A percentile compares a stretch with the other conserved stretches of the same genome.
phyloP scores from a whole-genome alignment of 306 rosid species.

The Prunus campanulata region DNA sequence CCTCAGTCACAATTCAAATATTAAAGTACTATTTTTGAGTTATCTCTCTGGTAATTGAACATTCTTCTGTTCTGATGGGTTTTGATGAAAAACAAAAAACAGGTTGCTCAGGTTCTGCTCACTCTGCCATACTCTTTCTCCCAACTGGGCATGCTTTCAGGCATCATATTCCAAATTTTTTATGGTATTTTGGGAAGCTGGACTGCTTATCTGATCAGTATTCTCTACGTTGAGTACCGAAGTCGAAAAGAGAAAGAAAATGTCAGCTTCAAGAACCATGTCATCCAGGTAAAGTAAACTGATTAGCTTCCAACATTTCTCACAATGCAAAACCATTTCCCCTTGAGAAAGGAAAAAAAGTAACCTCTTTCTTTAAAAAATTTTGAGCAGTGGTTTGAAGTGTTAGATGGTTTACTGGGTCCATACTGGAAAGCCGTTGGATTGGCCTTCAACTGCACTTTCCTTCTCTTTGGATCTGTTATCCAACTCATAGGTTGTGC shows the following conservation, averaged over 20 bases:
- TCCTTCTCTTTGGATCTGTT: slow-evolving; percentile 90
- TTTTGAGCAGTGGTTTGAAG: slow-evolving; percentile 82
- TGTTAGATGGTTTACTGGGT: slow-evolving; percentile 86
- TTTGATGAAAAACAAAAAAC: slow-evolving; percentile 18
- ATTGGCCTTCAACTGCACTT: slow-evolving; percentile 90
- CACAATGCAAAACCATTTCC: background rate
- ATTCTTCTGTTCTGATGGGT: background rate
- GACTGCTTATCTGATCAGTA: slow-evolving; percentile 92
- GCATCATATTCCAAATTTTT: slow-evolving; percentile 70
- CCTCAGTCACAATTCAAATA: slow-evolving; percentile 5
- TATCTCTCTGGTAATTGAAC: background rate
- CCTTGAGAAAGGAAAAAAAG: background rate
- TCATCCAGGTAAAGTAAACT: slow-evolving; percentile 65
- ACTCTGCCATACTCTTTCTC: slow-evolving; percentile 89
- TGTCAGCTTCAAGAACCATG: slow-evolving; percentile 94
- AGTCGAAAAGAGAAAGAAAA: slow-evolving; percentile 82
- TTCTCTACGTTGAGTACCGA: slow-evolving; percentile 85
- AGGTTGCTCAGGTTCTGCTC: slow-evolving; percentile 96
- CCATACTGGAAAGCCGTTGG: slow-evolving; percentile 90
- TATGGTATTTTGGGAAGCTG: slow-evolving; percentile 93
- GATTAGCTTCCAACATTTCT: background rate
- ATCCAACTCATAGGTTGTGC: slow-evolving; percentile 98
- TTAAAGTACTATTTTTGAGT: background rate
- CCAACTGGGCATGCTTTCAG: slow-evolving; percentile 85
- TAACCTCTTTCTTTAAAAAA: background rate